Evolutionary conservation across 768 basidiomycete genomes (phyloP), one percentile per base, ranked within the genome.

Genomic region (Fistulinella prunicolor): DNA sequence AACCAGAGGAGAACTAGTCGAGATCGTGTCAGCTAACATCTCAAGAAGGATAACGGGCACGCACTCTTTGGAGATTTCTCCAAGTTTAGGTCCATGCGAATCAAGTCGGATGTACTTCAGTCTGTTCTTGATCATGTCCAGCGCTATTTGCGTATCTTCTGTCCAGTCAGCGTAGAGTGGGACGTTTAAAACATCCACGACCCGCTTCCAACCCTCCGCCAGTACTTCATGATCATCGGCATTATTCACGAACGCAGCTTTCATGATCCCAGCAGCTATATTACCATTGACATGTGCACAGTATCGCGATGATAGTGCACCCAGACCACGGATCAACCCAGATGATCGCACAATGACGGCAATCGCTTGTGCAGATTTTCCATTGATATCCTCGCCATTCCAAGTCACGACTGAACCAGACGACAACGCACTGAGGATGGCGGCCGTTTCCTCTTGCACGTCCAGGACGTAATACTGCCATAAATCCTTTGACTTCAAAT

Each of bases 391-490:
- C 2, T 78, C 69, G 3, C 86, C 89, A 5, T 62, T 66, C 90
- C 93, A 94, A 5, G 71, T 49, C 13, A 70, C 66, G 24, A 79
- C 54, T 20, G 73, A 70, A 6, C 70, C 56, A 4, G 60, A 60
- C 9, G 62, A 62, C 8, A 68, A 36, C 3, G 66, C 64, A 41
- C 45, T 58, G 19, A 58, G 58, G 26, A 95, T 70, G 3, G 81
- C 82, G 0, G 74, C 67, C 40, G 70, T 73, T 65, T 94, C 89
- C 21, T 74, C 68, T 32, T 72, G 70, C 10, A 82, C 75, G 60
- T 97, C 85, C 42, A 98, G 74, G 17, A 94, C 87, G 64, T 98
- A 99, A 72, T 85, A 99, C 60, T 98, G 87, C 91, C 92, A 99
- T 19, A 98, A 68, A 21, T 89, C 76, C 42, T 86, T 81, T 3